Conservation (phyloP, 805 yeast genomes). For the Maudiozyma pseudohumilis region DNA sequence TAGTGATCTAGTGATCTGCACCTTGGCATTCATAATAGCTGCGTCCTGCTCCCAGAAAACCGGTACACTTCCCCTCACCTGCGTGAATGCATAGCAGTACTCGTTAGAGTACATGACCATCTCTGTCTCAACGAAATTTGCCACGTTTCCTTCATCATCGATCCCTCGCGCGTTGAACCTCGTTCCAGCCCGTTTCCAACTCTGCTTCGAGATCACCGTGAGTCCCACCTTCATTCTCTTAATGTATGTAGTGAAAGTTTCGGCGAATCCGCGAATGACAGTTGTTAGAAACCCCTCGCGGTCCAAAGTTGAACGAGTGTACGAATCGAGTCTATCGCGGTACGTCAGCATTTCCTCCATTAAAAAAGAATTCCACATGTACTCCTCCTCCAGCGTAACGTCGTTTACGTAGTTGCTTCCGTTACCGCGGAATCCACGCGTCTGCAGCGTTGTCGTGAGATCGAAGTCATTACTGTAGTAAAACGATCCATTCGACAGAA, state of each 20-base stretch:
- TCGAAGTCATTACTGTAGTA: slow-evolving; percentile 90
- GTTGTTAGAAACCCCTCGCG: slow-evolving; percentile 76
- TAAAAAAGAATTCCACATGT: slow-evolving; percentile 95
- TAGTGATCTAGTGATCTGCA: slow-evolving; percentile 71
- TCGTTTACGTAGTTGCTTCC: slow-evolving; percentile 35
- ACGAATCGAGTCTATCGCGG: slow-evolving; percentile 55
- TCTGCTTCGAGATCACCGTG: slow-evolving; percentile 82
- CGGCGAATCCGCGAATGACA: slow-evolving; percentile 91
- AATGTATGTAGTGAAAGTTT: slow-evolving; percentile 43
- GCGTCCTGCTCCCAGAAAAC: slow-evolving; percentile 97
- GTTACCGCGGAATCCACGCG: slow-evolving; percentile 46
- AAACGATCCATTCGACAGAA: slow-evolving; percentile 79
- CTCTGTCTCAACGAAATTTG: slow-evolving; percentile 93
- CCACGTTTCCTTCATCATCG: slow-evolving; percentile 90
- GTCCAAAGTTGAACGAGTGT: slow-evolving; percentile 52
- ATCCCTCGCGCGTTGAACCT: slow-evolving; percentile 89
- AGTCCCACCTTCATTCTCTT: slow-evolving; percentile 36
- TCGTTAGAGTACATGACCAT: slow-evolving; percentile 49
- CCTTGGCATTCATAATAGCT: slow-evolving; percentile 77
- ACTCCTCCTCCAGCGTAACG: slow-evolving; percentile 64
- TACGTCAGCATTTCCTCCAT: slow-evolving; percentile 70
- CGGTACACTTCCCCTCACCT: slow-evolving; percentile 90
- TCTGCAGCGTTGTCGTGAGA: slow-evolving; percentile 74
- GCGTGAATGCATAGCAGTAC: slow-evolving; percentile 65
- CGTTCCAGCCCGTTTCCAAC: slow-evolving; percentile 96